Evolutionary conservation across 208 protist species (phyloP), one percentile per base, ranked within the genome.

Genomic region (Blastocrithidia nonstop): DNA sequence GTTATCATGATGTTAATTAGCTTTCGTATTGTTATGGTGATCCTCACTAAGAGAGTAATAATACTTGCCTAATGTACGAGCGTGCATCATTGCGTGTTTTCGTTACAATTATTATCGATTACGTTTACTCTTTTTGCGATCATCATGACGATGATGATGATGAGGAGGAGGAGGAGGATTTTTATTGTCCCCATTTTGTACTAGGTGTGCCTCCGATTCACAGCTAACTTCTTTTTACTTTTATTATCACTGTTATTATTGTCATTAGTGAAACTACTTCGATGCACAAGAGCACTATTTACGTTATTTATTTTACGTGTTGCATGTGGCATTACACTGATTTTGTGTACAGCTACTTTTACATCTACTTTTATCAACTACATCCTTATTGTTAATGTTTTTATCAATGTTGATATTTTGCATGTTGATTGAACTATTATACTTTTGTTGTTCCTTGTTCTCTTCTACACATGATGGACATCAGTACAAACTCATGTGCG

Each of bases 401-500:
- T 35, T 35, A n/a, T n/a, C n/a, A n/a, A 15, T 45, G 28, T 19
- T 36, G 9, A 7, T 11, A 6, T 6, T 11, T 11, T 7, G 16
- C n/a, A 29, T 48, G 43, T 6, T 48, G 15, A 16, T 36, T 13
- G 19, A 13, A 15, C 41, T 45, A 50, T 6, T 25, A 31, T 4
- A 4, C 15, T 35, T n/a, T 11, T n/a, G 29, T 11, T n/a, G 29
- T 35, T 11, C 29, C 11, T n/a, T 15, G 11, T 35, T 11, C 16
- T 37, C 45, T 17, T 43, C 39, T 26, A 22, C 5, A 17, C 37
- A 39, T n/a, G 58, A 61, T 1, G 76, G 66, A 6, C 57, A 77
- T 73, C 76, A 77, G 59, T 90, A 90, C 13, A 81, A 41, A 46
- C 75, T 83, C 6, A 66, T 17, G 46, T 81, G 73, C 28, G 73